Conservation (phyloP, 2,329 filamentous ascomycete species). For the Pyrenophora graminea region DNA sequence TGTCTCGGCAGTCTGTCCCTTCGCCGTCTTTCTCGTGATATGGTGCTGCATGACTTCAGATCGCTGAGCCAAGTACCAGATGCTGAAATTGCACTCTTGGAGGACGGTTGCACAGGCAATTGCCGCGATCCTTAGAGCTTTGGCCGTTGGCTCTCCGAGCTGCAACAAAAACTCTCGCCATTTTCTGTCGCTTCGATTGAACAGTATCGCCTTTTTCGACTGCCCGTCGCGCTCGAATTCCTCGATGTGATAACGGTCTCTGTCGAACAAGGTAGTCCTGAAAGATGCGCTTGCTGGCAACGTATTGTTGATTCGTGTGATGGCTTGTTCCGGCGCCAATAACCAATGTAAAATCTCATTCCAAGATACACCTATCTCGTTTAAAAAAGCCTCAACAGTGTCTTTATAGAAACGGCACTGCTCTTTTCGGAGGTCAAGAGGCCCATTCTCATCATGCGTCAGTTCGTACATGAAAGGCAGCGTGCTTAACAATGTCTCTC, state of each 20-base stretch:
- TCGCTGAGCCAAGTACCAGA: constrained; percentile 49
- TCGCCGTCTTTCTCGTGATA: constrained; percentile 7
- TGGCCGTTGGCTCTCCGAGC: constrained; percentile 30
- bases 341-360: constrained; percentile 47
- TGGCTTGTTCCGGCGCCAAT: constrained; percentile 32
- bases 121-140: constrained; percentile 37
- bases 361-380: constrained; percentile 43
- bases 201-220: constrained; percentile 13
- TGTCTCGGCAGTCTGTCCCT: neutral
- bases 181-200: constrained; percentile 32
- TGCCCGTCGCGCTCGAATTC: constrained; percentile 15
- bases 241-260: constrained; percentile 32
- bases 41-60: constrained; percentile 21
- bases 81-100: constrained; percentile 40
- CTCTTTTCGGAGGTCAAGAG: constrained; percentile 41
- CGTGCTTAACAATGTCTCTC: constrained; percentile 28
- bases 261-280: constrained; percentile 17
- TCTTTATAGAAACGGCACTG: constrained; percentile 44
- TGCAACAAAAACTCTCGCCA: constrained; percentile 39
- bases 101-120: constrained; percentile 46
- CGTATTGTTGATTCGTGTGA: constrained; percentile 19
- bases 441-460: constrained; percentile 21
- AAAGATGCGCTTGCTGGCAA: constrained; percentile 7
- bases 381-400: constrained; percentile 43
- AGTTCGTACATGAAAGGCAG: constrained; percentile 39